Conservation (phyloP, 495 filamentous ascomycete species). For the Glarea lozoyensis region DNA sequence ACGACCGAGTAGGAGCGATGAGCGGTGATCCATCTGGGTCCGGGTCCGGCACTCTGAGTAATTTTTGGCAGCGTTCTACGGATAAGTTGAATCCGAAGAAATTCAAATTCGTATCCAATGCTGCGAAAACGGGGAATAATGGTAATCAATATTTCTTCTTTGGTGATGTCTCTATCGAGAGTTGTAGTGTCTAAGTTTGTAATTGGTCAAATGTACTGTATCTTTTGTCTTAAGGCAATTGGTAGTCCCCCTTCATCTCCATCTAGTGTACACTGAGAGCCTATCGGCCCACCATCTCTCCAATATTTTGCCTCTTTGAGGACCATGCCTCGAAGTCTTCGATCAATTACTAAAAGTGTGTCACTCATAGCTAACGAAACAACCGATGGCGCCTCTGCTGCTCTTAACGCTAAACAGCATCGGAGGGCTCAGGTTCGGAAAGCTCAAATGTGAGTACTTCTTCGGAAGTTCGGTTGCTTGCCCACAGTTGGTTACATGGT, state of each 20-base stretch:
- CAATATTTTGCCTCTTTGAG: not conserved
- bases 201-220: not conserved
- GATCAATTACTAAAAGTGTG: slow-evolving; percentile 3
- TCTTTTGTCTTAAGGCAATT: no score
- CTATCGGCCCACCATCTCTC: not conserved
- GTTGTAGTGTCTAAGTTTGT: not conserved
- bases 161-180: not conserved
- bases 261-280: not conserved
- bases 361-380: slow-evolving; percentile 5
- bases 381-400: slow-evolving; percentile 1
- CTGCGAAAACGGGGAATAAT: slow-evolving; percentile 5
- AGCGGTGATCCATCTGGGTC: not conserved
- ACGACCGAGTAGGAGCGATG: no score
- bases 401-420: slow-evolving; percentile 26
- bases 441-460: slow-evolving; percentile 30
- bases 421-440: slow-evolving; percentile 39
- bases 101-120: slow-evolving; percentile 15
- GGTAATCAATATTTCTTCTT: slow-evolving; percentile 11
- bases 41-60: slow-evolving; percentile 2
- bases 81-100: slow-evolving; percentile 35
- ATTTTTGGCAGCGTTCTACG: slow-evolving; percentile 11
- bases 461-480: no score
- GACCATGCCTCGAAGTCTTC: not conserved
- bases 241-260: no score
- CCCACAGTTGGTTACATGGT: no score